Base-by-base conservation (phyloP, 1,139 yeast genomes). In the Saccharomyces pastorianus region DNA sequence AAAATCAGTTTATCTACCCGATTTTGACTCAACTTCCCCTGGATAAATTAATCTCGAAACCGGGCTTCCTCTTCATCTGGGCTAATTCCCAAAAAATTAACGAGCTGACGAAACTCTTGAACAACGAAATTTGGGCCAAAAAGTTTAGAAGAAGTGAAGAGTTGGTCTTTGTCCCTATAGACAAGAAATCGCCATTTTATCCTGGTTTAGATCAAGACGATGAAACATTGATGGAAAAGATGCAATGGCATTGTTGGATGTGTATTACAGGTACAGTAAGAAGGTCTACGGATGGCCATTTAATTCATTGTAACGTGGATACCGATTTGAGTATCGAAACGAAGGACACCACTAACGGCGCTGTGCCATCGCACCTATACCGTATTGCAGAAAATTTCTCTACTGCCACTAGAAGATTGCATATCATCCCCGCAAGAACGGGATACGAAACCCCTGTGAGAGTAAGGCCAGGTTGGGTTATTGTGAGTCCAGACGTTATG, bases 191-290 rank as follows among this genome's bases (percentile, higher is more conserved):
- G 0, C 82, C 82, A 0, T 82, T 79, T 64, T 83, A 79, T 61
- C 88, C 88, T 0, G 72, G 72, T 6, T 77, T 78, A 51, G 77
- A 72, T 48, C 63, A 60, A 13, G 77, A 77, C 32, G 81, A 78
- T 53, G 71, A 71, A 6, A 71, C 78, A 11, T 56, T 78, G 25
- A 67, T 79, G 49, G 79, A 76, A 53, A 76, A 73, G 58, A 73
- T 76, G 71, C 95, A 86, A 65, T 90, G 96, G 96, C 97, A 91
- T 70, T 91, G 97, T 64, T 87, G 96, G 85, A 88, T 91, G 96
- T 93, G 97, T 61, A 86, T 91, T 54, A 90, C 96, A 2, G 97
- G 97, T 5, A 91, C 97, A 0, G 91, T 91, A 11, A 76, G 96
- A 64, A 78, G 97, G 62, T 82, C 95, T 1, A 83, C 85, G 0